Conservation (phyloP, 305 asterid species). For the Coffea humblotiana region DNA sequence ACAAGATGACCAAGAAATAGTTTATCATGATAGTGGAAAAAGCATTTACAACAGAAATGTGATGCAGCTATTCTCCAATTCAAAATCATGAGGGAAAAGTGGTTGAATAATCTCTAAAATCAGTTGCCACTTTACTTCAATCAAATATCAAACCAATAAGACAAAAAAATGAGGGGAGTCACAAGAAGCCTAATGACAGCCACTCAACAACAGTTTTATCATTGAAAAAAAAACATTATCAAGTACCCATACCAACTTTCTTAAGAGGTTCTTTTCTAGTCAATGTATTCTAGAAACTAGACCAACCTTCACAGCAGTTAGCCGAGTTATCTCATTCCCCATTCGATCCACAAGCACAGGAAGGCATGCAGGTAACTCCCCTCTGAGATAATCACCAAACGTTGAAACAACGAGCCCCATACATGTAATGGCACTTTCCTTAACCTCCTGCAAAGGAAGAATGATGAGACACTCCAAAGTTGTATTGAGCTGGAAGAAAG, state of each 20-base stretch:
- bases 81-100: neutral
- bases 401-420: slow-evolving; percentile 98
- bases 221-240: neutral
- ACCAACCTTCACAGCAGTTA: slow-evolving; percentile 98
- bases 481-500: slow-evolving; percentile 8
- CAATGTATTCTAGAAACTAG: neutral
- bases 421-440: slow-evolving; percentile 98
- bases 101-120: neutral
- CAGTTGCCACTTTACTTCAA: neutral
- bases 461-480: slow-evolving; percentile 26
- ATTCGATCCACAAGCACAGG: slow-evolving; percentile 98
- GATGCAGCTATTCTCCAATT: neutral
- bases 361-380: slow-evolving; percentile 84
- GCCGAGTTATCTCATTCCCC: slow-evolving; percentile 99
- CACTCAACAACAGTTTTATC: neutral
- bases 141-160: neutral
- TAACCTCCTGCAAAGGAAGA: slow-evolving; percentile 77
- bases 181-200: neutral
- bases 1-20: neutral
- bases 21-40: neutral
- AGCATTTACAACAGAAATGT: neutral
- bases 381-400: slow-evolving; percentile 88
- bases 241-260: neutral
- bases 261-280: neutral
- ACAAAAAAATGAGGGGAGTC: neutral